Conservation (phyloP, 2,329 filamentous ascomycete species). For the Diplodia seriata region DNA sequence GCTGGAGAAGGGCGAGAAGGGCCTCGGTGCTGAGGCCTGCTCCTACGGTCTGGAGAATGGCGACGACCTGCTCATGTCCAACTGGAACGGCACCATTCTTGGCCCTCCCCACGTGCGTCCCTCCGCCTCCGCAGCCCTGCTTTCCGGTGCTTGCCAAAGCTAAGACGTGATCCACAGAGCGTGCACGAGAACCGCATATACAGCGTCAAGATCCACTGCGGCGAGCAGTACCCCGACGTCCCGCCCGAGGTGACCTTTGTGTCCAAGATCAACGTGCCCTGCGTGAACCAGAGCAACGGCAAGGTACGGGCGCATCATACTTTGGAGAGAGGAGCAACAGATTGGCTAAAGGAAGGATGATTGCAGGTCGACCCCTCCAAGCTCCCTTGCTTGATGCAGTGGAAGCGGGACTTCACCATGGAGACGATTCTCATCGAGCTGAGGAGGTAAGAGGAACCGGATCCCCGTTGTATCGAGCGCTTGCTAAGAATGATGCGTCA, state of each 20-base stretch:
- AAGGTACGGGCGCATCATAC: slow-evolving; percentile 58
- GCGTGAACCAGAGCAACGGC: slow-evolving; percentile 81
- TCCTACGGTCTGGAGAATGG: slow-evolving; percentile 95
- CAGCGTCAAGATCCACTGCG: slow-evolving; percentile 96
- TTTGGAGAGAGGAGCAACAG: slow-evolving; percentile 1
- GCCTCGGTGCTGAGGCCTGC: slow-evolving; percentile 95
- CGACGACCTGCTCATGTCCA: slow-evolving; percentile 94
- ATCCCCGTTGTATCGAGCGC: not conserved
- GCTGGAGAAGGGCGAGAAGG: slow-evolving; percentile 99
- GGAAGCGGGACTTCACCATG: slow-evolving; percentile 94
- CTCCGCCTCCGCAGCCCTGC: slow-evolving; percentile 32
- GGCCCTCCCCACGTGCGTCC: slow-evolving; percentile 88
- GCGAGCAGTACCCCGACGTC: slow-evolving; percentile 83
- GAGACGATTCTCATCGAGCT: slow-evolving; percentile 90
- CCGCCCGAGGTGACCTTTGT: slow-evolving; percentile 92
- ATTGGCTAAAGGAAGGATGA: not conserved
- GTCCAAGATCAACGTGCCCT: slow-evolving; percentile 95
- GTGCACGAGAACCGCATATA: slow-evolving; percentile 99
- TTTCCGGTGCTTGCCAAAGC: not conserved
- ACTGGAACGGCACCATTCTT: slow-evolving; percentile 98
- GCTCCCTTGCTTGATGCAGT: slow-evolving; percentile 83
- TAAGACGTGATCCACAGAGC: slow-evolving; percentile 62
- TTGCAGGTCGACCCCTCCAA: slow-evolving; percentile 78
- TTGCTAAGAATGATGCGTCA: slow-evolving; percentile 49
- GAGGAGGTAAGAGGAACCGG: slow-evolving; percentile 64